Evolutionary conservation across 345 rosid species (phyloP), one percentile per base, ranked within the genome.

Genomic region (Tarenaya hassleriana): DNA sequence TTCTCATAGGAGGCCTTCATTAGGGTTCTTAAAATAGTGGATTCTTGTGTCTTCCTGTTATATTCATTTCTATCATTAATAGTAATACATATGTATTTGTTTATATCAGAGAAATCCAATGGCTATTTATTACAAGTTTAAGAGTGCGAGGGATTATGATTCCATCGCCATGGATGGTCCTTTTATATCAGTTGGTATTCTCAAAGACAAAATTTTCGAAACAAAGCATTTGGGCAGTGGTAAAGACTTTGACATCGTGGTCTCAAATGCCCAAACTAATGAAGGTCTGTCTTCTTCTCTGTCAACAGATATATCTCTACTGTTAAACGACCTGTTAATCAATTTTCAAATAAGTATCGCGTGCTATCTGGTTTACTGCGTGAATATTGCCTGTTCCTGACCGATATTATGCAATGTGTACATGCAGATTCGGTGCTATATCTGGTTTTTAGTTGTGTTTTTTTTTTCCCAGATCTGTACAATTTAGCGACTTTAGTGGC

Each of bases 91-190:
- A 55, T 60, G 51, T 66, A 47, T 61, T 61, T 67, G 54, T 54
- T 67, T 55, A 54, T 61, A 67, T 67, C 71, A 67, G 71, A 67
- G 50, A 66, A 35, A 43, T 60, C 44, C 46, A 55, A 94, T 94
- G 99, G 94, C 99, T 64, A 95, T 94, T 32, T 86, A 88, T 82
- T 94, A 88, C 82, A 94, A 94, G 76, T 94, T 88, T 77, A 88
- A 94, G 88, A 94, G 99, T 82, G 99, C 99, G 50, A 80, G 77
- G 88, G 97, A 78, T 69, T 94, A 76, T 67, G 97, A 94, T 80
- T 79, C 97, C 41, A 73, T 94, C 48, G 50, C 82, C 53, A 74
- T 94, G 97, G 99, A 85, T 71, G 99, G 97, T 57, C 88, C 97
- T 38, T 94, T 88, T 82, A 88, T 94, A 71, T 83, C 94, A 10